Evolutionary conservation across 2,329 filamentous ascomycete species (phyloP), one percentile per base, ranked within the genome.

Genomic region (Curvularia eragrostidis): DNA sequence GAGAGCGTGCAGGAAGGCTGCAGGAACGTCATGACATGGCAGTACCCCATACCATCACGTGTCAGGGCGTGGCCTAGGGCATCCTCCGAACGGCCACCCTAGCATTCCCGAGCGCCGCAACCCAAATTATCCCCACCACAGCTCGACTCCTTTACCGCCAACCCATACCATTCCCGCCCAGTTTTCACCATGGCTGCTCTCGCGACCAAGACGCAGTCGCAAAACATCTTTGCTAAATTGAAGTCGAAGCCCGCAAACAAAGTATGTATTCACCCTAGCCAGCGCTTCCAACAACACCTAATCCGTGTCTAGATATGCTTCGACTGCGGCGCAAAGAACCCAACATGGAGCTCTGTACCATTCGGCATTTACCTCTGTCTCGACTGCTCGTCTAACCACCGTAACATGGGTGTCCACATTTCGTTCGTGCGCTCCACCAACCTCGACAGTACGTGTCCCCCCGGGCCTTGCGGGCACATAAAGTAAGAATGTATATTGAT

Each of bases 341-440:
- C 95, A 62, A 98, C 95, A 58, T 99, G 95, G 95, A 96, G 93
- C 7, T 98, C 94, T 6, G 93, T 97, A 30, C 93, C 94, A 10
- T 93, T 99, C 65, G 95, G 91, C 74, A 98, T 99, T 77, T 99
- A 98, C 78, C 87, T 99, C 21, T 99, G 95, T 75, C 89, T 99
- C 72, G 95, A 99, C 81, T 99, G 95, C 82, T 97, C 94, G 41
- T 90, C 94, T 56, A 93, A 97, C 78, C 95, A 99, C 80, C 90
- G 95, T 70, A 98, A 98, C 79, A 88, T 99, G 72, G 95, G 95
- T 78, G 94, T 98, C 60, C 95, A 99, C 80, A 97, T 99, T 80
- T 97, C 94, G 69, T 99, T 99, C 83, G 95, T 99, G 72, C 90
- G 95, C 73, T 98, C 94, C 61, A 98, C 94, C 62, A 97, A 97